These are phyloP conservation scores for Phalaenopsis equestris DNA, from an alignment of 106 monocot genomes.

Conservation along the genomic window DNA sequence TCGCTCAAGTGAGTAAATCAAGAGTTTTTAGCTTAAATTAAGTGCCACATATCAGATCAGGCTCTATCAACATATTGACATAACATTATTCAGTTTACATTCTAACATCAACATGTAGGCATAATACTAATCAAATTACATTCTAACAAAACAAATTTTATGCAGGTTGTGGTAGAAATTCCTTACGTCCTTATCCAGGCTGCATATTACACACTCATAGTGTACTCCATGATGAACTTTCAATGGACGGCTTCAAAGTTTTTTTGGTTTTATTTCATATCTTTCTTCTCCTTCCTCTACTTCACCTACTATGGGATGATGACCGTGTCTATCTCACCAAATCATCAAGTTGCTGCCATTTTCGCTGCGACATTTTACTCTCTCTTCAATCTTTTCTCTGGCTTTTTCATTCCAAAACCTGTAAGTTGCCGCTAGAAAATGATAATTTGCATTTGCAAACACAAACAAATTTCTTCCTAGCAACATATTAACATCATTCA, in stretches of 20 bases:
- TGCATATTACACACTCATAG: constrained; percentile 34
- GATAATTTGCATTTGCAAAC: not conserved
- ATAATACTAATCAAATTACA: not conserved
- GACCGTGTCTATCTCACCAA: constrained; percentile 71
- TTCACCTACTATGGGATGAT: constrained; percentile 95
- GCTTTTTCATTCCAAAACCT: constrained; percentile 65
- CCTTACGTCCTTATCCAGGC: constrained; percentile 55
- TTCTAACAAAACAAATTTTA: constrained; percentile 1
- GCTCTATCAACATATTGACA: too few species aligned
- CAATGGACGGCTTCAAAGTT: constrained; percentile 69
- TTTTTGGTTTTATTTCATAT: constrained; percentile 64
- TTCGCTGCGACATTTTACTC: constrained; percentile 60
- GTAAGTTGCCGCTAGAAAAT: constrained; percentile 21
- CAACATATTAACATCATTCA: not conserved
- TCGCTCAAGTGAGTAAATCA: constrained; percentile 46
- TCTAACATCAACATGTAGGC: too few species aligned
- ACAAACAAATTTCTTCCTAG: not conserved
- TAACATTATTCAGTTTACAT: not conserved
- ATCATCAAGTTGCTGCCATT: constrained; percentile 60
- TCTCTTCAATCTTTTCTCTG: constrained; percentile 74
- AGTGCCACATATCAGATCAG: too few species aligned
- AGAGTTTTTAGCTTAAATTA: too few species aligned
- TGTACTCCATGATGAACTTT: constrained; percentile 71
- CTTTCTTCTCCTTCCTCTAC: constrained; percentile 62
- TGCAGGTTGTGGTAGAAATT: constrained; percentile 68